Percentiles rank a stretch among this genome's conserved stretches.
Evolutionary conservation across 192 early-diverging fungal species (phyloP).

Genomic region (Phlyctochytrium planicorne): DNA sequence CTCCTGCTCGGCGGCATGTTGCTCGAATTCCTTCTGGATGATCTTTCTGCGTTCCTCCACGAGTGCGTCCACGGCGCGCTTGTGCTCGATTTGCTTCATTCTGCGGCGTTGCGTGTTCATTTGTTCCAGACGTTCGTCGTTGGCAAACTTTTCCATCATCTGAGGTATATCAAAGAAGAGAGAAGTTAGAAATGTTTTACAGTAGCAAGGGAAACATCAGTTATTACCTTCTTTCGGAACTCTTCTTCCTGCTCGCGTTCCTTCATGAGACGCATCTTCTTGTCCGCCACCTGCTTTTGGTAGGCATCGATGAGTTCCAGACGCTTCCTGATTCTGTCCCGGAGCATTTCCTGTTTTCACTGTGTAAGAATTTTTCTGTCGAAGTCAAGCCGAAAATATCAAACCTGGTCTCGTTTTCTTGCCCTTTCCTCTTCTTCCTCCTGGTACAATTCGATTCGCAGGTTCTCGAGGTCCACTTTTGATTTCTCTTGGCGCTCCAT

Average conservation of each 20-base stretch:
- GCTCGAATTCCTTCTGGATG: constrained; percentile 35
- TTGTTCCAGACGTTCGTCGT: constrained; percentile 59
- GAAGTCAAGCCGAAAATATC: constrained; percentile 12
- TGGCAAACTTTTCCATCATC: constrained; percentile 60
- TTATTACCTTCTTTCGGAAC: constrained; percentile 47
- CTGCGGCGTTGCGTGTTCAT: constrained; percentile 50
- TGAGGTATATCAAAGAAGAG: constrained; percentile 5
- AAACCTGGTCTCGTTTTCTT: constrained; percentile 39
- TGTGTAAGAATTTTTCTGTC: not conserved
- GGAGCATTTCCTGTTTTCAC: constrained; percentile 39
- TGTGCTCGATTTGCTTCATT: constrained; percentile 61
- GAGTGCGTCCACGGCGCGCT: constrained; percentile 55
- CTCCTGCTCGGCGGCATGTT: constrained; percentile 29
- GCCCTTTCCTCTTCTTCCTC: constrained; percentile 55
- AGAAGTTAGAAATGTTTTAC: not conserved
- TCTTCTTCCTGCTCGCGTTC: constrained; percentile 49
- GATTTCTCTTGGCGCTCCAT: constrained; percentile 45
- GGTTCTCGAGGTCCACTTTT: constrained; percentile 53
- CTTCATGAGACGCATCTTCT: constrained; percentile 39
- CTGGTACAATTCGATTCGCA: constrained; percentile 55
- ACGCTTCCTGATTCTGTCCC: constrained; percentile 47
- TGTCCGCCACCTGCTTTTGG: constrained; percentile 51
- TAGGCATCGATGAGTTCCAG: constrained; percentile 60
- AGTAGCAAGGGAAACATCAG: constrained; percentile 1
- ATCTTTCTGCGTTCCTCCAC: constrained; percentile 47